phyloP scores from a whole-genome alignment of 345 rosid species.

The Eucalyptus regnans region DNA sequence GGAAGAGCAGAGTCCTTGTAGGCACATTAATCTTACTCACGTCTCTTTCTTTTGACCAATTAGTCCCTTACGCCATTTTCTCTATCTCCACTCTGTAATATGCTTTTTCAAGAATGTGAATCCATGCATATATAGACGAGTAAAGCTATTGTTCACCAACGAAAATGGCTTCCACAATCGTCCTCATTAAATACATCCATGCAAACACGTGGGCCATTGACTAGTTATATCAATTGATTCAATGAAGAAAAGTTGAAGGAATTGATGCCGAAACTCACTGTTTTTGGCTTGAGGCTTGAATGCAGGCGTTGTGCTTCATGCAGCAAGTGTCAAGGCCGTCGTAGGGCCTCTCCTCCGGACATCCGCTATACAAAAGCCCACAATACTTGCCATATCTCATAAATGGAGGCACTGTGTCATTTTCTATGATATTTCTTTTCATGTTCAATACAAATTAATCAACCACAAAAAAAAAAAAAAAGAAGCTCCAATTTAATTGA shows the following conservation, averaged over 20 bases:
- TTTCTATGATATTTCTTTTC: not conserved
- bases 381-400: conserved; percentile 87
- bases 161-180: not conserved
- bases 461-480: not conserved
- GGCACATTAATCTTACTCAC: not conserved
- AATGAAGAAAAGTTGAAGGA: not conserved
- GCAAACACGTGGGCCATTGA: not conserved
- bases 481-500: conserved; percentile 14
- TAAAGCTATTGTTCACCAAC: not conserved
- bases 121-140: not conserved
- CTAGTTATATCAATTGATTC: not conserved
- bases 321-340: conserved; percentile 85
- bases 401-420: conserved; percentile 57
- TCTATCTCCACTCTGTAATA: fast-evolving
- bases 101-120: fast-evolving
- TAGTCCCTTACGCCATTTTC: not conserved
- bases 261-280: conserved; percentile 5
- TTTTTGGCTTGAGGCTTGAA: conserved; percentile 53
- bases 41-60: not conserved
- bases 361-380: conserved; percentile 77
- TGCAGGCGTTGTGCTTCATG: conserved; percentile 86
- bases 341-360: conserved; percentile 82
- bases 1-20: not conserved
- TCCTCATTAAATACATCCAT: not conserved
- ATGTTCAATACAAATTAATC: not conserved